Evolutionary conservation across 2,329 filamentous ascomycete genomes (phyloP), one percentile per base, ranked within the genome.

Genomic region (Dactylellina leptospora): DNA sequence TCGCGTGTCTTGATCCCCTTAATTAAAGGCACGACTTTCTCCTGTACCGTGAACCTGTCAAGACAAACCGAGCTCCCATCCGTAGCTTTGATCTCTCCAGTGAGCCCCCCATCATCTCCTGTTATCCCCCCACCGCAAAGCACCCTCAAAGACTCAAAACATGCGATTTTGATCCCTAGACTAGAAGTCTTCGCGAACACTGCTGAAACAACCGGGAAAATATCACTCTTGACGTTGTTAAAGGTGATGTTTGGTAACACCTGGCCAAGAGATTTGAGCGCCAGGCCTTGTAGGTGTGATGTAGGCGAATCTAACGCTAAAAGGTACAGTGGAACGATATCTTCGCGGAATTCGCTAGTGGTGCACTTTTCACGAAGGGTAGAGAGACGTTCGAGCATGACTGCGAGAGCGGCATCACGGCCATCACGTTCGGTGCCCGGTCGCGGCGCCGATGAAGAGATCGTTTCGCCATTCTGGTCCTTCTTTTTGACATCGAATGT

Each of bases 31-130:
- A 97, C 86, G 30, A 99, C 90, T 82, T 97, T 97, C 79, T 99
- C 95, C 79, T 99, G 95, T 82, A 99, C 93, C 0, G 95, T 97
- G 78, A 95, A 97, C 79, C 97, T 97, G 82, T 99, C 95, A 25
- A 99, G 83, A 2, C 93, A 93, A 1, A 88, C 92, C 0, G 89
- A 89, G 0, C 86, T 90, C 2, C 85, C 85, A 1, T 84, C 82
- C 78, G 88, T 88, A 66, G 86, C 84, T 77, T 85, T 86, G 1
- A 66, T 58, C 23, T 62, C 62, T 4, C 63, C 74, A 1, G 62
- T 62, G 27, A 74, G 36, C 23, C 69, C 48, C 23, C 69, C 48
- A 28, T 81, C 79, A 18, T 78, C 76, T 4, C 81, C 79, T 68
- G 85, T 83, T 16, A 82, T 80, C 4, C 85, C 84, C 2, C 93